A percentile compares a stretch with the other conserved stretches of the same genome.
Evolutionary conservation across 768 basidiomycete species (phyloP).

Genomic region (Suillus alpinus): DNA sequence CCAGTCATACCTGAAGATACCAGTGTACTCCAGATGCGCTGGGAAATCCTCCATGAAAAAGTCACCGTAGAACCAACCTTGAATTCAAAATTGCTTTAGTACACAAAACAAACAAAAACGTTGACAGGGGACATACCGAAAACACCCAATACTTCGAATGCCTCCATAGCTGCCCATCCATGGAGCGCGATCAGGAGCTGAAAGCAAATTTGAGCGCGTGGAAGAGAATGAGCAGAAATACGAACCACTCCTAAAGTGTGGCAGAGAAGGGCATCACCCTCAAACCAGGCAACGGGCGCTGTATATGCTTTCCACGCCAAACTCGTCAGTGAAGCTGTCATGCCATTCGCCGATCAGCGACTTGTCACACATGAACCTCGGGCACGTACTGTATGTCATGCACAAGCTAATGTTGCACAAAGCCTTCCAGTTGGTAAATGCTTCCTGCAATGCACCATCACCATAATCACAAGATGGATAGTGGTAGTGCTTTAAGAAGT

Average conservation of each 20-base stretch:
- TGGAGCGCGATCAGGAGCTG: constrained; percentile 86
- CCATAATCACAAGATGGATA: constrained; percentile 71
- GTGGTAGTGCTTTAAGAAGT: constrained; percentile 93
- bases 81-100: neutral
- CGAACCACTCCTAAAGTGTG: constrained; percentile 87
- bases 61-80: constrained; percentile 98
- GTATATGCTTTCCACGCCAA: constrained; percentile 90
- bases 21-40: constrained; percentile 87
- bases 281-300: constrained; percentile 79
- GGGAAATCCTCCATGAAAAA: constrained; percentile 97
- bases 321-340: constrained; percentile 75
- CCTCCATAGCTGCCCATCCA: constrained; percentile 87
- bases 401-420: constrained; percentile 90
- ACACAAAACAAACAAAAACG: neutral
- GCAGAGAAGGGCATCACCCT: constrained; percentile 81
- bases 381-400: constrained; percentile 86
- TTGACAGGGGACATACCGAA: constrained; percentile 58
- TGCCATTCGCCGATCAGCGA: neutral
- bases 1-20: constrained; percentile 79
- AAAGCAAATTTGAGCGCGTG: constrained; percentile 5
- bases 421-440: constrained; percentile 93
- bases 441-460: constrained; percentile 83
- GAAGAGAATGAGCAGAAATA: constrained; percentile 10
- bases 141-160: constrained; percentile 88
- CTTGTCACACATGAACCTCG: neutral